Percentiles rank a stretch among this genome's conserved stretches.
phyloP scores from a whole-genome alignment of 2,329 filamentous ascomycete species.

The Huntiella bhutanensis region DNA sequence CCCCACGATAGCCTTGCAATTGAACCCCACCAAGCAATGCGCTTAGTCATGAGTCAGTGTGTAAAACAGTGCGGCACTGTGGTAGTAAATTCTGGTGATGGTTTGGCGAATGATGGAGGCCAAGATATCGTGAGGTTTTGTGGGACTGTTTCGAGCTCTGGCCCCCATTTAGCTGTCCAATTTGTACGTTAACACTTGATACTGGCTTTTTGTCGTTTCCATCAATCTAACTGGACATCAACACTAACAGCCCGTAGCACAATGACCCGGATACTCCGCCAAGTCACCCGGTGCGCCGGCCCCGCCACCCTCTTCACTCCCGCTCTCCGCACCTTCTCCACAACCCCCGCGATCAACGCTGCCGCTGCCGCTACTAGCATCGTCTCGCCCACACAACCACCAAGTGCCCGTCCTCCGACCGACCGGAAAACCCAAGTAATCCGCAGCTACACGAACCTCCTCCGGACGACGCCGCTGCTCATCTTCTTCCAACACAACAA shows the following conservation, averaged over 20 bases:
- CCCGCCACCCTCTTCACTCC: not conserved
- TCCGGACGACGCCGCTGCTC: slow-evolving; percentile 69
- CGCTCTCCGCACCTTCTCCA: slow-evolving; percentile 4
- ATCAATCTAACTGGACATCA: not conserved
- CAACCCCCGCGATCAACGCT: slow-evolving; percentile 13
- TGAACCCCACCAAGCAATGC: not conserved
- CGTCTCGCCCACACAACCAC: slow-evolving; percentile 56
- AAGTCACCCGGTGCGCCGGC: slow-evolving; percentile 6
- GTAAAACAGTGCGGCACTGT: not conserved
- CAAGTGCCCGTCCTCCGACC: slow-evolving; percentile 69
- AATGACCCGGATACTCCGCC: slow-evolving; percentile 10
- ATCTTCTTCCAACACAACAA: slow-evolving; percentile 63
- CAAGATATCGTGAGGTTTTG: too few species aligned
- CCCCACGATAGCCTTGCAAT: not conserved
- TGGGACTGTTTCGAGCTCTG: too few species aligned
- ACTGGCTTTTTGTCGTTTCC: not conserved
- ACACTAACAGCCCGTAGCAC: not conserved
- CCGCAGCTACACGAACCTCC: slow-evolving; percentile 69
- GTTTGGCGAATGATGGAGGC: not conserved
- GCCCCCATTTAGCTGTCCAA: too few species aligned
- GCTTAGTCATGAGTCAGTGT: not conserved
- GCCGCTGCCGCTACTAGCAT: slow-evolving; percentile 20
- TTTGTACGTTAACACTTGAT: too few species aligned
- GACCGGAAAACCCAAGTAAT: slow-evolving; percentile 78
- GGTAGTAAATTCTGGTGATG: not conserved